Evolutionary conservation across 2,329 filamentous ascomycete genomes (phyloP).

Genomic region (Pseudogymnoascus sp.): DNA sequence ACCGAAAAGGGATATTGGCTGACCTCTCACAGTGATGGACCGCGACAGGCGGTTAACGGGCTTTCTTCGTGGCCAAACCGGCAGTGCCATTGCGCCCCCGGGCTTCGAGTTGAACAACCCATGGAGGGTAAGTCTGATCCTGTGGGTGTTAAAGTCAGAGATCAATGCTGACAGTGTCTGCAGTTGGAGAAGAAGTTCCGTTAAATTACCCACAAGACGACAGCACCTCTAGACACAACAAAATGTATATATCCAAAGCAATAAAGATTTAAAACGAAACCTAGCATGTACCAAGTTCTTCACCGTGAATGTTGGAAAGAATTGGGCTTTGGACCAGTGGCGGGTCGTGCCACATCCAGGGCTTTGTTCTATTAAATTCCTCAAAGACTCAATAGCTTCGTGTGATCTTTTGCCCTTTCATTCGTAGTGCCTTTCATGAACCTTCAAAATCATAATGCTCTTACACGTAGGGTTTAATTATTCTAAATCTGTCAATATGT

Average conservation of each 20-base stretch:
- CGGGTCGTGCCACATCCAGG: background rate
- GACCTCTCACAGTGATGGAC: slow-evolving; percentile 35
- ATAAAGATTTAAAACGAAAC: slow-evolving; percentile 1
- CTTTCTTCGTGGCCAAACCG: slow-evolving; percentile 35
- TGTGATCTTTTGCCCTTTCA: background rate
- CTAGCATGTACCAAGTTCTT: background rate
- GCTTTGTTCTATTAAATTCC: background rate
- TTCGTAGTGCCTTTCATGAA: background rate
- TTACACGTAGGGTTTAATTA: background rate
- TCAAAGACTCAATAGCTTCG: background rate
- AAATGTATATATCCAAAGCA: slow-evolving; percentile 11
- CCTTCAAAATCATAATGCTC: background rate
- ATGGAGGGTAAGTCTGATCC: slow-evolving; percentile 34
- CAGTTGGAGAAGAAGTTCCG: slow-evolving; percentile 13
- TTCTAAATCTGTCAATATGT: background rate
- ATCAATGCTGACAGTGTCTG: slow-evolving; percentile 4
- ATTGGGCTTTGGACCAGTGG: background rate
- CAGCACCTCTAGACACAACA: background rate
- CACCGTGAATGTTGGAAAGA: background rate
- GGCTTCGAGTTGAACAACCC: slow-evolving; percentile 38
- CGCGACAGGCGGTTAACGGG: slow-evolving; percentile 37
- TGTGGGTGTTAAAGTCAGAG: background rate
- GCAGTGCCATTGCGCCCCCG: slow-evolving; percentile 31
- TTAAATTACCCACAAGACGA: background rate
- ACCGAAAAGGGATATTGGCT: background rate